Percentiles rank a stretch among this genome's conserved stretches.
Conservation (phyloP, 1,284 basidiomycete species). For the Microbotryum silenes-acaulis region DNA sequence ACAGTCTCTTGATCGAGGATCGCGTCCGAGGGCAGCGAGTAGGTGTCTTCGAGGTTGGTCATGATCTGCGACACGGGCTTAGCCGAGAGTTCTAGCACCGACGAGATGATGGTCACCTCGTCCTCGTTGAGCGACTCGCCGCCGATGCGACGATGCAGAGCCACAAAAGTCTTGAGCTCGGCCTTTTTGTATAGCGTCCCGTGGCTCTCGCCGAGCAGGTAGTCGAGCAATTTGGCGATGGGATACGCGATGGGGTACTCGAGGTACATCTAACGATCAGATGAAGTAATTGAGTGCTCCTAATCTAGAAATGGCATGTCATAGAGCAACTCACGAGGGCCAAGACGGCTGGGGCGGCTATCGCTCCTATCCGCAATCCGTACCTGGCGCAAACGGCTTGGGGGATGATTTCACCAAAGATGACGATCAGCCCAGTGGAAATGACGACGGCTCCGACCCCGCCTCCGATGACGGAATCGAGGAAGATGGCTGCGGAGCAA, state of each 20-base stretch:
- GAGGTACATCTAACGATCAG: slow-evolving; percentile 30
- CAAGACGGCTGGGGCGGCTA: slow-evolving; percentile 71
- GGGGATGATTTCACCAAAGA: slow-evolving; percentile 30
- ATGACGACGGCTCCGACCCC: slow-evolving; percentile 24
- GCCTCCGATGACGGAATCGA: slow-evolving; percentile 65
- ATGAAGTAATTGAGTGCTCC: neutral
- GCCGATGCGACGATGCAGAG: slow-evolving; percentile 45
- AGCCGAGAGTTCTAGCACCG: slow-evolving; percentile 53
- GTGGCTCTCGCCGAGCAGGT: slow-evolving; percentile 60
- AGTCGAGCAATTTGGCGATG: slow-evolving; percentile 77
- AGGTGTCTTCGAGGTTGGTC: slow-evolving; percentile 56
- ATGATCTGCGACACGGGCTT: slow-evolving; percentile 49
- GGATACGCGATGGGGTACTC: slow-evolving; percentile 75
- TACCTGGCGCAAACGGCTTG: slow-evolving; percentile 69
- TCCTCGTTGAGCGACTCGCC: slow-evolving; percentile 64
- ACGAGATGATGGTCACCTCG: slow-evolving; percentile 67
- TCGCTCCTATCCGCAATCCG: slow-evolving; percentile 83
- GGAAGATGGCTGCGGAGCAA: slow-evolving; percentile 62
- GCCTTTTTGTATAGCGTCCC: slow-evolving; percentile 38
- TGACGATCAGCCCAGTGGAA: slow-evolving; percentile 30
- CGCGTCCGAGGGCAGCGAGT: slow-evolving; percentile 65
- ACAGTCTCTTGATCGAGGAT: slow-evolving; percentile 72
- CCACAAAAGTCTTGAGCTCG: slow-evolving; percentile 61
- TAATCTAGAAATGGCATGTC: neutral
- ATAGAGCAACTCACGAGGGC: slow-evolving; percentile 48